Evolutionary conservation across 2,329 filamentous ascomycete species (phyloP), one percentile per base, ranked within the genome.

Genomic region (Blumeriella jaapii): DNA sequence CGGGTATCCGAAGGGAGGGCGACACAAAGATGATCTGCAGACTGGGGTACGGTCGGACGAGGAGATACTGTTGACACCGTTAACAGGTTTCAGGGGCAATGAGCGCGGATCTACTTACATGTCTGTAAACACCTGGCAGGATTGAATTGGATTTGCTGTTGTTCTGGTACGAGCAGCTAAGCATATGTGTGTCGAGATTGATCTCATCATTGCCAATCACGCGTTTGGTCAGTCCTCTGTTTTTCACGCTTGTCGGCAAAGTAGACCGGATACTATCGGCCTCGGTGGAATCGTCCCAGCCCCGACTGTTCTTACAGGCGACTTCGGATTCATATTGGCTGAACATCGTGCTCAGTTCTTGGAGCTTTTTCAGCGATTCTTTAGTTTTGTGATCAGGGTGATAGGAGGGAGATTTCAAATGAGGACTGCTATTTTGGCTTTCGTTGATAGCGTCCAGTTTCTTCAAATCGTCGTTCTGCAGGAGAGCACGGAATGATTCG

Each of bases 11-110:
- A 14, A 82, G 64, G 0, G 74, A 69, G 0, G 77, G 76, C 0
- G 74, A 79, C 2, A 76, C 77, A 51, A 82, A 82, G 1, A 79
- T 67, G 30, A 82, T 76, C 4, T 72, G 68, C 0, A 82, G 61
- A 11, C 65, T 75, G 0, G 77, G 76, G 44, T 71, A 71, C 0
- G 77, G 77, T 4, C 77, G 64, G 2, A 78, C 68, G n/a, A 78
- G 64, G 12, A 78, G 61, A 46, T 76, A 78, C 40, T 51, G 23
- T n/a, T n/a, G 9, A 7, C 11, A 6, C 19, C 6, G 23, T 32
- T n/a, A 34, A 25, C 14, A 17, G 10, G 23, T 6, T 29, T 15
- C 22, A 36, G 18, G 14, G 15, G 12, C 13, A n/a, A 18, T 16
- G 10, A n/a, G 8, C 11, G 11, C 22, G 10, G 9, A 6, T 20